These are phyloP conservation scores for Sclerotinia glacialis DNA, from an alignment of 2,329 filamentous ascomycete species.

Conservation along the genomic window DNA sequence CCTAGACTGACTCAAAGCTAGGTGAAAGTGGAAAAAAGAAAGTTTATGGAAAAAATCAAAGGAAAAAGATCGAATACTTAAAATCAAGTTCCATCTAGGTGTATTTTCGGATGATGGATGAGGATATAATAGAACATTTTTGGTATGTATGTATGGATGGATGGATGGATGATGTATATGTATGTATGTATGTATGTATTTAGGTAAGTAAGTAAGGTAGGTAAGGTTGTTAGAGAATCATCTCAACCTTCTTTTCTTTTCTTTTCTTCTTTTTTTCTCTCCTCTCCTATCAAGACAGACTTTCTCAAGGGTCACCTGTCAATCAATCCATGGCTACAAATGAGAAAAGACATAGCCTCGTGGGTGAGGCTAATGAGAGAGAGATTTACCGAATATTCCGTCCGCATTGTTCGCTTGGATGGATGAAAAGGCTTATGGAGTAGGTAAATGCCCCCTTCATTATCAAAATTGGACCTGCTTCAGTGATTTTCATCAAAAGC, in stretches of 20 bases:
- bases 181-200: too few species aligned
- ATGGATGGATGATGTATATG: too few species aligned
- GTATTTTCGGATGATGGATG: not conserved
- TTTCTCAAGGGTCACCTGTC: not conserved
- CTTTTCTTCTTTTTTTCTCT: too few species aligned
- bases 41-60: not conserved
- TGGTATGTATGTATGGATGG: too few species aligned
- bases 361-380: not conserved
- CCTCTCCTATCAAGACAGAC: not conserved
- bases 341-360: not conserved
- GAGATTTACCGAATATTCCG: not conserved
- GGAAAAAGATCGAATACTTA: not conserved
- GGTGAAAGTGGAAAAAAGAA: not conserved
- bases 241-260: not conserved
- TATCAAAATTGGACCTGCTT: slow-evolving; percentile 10
- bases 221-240: too few species aligned
- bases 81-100: not conserved
- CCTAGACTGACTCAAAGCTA: not conserved
- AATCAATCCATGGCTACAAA: not conserved
- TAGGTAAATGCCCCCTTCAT: not conserved
- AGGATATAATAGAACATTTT: not conserved
- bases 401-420: not conserved
- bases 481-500: slow-evolving; percentile 10
- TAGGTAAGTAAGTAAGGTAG: too few species aligned
- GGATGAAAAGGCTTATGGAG: too few species aligned